Evolutionary conservation across 225 moss, liverwort and hornwort species (phyloP), one percentile per base, ranked within the genome.

Genomic region (Ulota crispa): DNA sequence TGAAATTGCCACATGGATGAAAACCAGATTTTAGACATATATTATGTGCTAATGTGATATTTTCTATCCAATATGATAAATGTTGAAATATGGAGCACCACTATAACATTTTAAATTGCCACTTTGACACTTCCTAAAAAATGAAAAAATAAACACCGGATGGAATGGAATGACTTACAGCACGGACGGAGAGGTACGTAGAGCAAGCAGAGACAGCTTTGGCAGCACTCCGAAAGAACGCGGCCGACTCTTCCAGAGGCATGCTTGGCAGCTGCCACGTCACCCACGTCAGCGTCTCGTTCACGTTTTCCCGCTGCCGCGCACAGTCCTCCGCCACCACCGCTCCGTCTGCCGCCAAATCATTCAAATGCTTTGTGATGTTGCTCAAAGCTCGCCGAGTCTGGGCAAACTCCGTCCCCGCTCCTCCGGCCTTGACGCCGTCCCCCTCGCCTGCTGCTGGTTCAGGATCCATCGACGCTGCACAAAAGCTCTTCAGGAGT

Each of bases 251-350:
- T 0, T 53, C 70, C 31, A 83, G 10, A 4, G 39, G 1, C 26
- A 63, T 27, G 14, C 6, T 30, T 1, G 78, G 78, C 65, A 89
- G 20, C 65, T 85, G 76, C 3, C 9, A 20, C 0, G 89, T 14
- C 2, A 87, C 31, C 87, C 85, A 87, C 5, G 73, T 61, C 28
- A 89, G 61, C 0, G 85, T 81, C 1, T 85, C 85, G 3, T 70
- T 83, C 2, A 78, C 85, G 15, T 77, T 83, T 74, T 83, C 78
- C 2, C 87, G 75, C 23, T 87, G 89, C 54, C 72, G 34, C 24
- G 20, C 68, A 9, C 89, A 89, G 28, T 85, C 89, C 0, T 80
- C 66, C 0, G 85, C 83, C 32, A 87, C 85, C 41, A 83, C 60
- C 53, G 45, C 85, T 0, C 89, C 89, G 8, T 64, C 53, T 0